These are phyloP conservation scores for Melastoma candidum DNA, from an alignment of 441 rosid species.

Conservation along the genomic window DNA sequence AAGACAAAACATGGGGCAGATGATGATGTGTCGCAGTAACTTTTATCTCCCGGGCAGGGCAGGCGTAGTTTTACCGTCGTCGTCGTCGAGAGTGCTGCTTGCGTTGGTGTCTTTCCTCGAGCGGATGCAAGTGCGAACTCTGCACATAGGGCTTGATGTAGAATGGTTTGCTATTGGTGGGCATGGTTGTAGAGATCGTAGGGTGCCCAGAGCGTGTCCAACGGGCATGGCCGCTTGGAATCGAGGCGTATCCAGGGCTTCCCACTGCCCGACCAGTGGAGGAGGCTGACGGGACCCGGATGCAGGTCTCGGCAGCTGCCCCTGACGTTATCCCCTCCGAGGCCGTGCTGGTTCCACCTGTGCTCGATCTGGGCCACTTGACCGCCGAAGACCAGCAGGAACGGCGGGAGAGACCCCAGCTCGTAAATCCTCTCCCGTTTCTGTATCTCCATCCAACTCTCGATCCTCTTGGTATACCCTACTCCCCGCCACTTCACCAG, in stretches of 20 bases:
- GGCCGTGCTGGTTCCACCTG: constrained; percentile 88
- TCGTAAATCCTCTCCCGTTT: constrained; percentile 67
- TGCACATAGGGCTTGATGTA: no score
- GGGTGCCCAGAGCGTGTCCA: constrained; percentile 69
- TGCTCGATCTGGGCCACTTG: constrained; percentile 79
- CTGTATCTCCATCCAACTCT: constrained; percentile 93
- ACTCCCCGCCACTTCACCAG: constrained; percentile 60
- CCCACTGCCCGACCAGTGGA: constrained; percentile 93
- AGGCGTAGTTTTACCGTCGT: no score
- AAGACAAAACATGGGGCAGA: no score
- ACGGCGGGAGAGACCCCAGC: constrained; percentile 79
- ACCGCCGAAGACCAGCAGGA: constrained; percentile 70
- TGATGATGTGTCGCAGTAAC: no score
- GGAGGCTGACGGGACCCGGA: constrained; percentile 77
- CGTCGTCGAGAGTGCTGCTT: no score
- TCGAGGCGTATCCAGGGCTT: constrained; percentile 85
- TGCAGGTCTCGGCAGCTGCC: constrained; percentile 85
- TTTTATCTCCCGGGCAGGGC: no score
- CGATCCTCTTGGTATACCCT: constrained; percentile 65
- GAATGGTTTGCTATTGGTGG: constrained; percentile 13
- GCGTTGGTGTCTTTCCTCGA: no score
- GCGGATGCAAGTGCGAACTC: no score
- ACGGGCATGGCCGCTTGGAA: constrained; percentile 59
- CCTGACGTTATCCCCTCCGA: constrained; percentile 78
- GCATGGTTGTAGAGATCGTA: constrained; percentile 62